Conservation (phyloP, 179 eudicot species). For the Actinidia arguta region DNA sequence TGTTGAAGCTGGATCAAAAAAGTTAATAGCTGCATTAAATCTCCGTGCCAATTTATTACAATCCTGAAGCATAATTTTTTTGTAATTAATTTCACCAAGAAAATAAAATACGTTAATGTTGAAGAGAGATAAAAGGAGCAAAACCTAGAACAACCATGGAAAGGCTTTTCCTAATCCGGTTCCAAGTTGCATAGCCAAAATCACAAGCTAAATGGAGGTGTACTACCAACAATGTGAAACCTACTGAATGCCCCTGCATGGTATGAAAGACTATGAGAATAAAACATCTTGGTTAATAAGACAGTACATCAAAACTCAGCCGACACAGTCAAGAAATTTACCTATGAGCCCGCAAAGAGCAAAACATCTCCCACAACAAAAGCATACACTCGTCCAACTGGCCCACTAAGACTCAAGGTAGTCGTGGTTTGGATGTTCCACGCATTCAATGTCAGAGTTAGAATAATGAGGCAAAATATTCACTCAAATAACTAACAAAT, state of each 20-base stretch:
- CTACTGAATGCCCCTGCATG: neutral
- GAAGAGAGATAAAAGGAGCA: neutral
- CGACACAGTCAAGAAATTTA: constrained; percentile 28
- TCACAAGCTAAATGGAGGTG: neutral
- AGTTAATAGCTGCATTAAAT: constrained; percentile 67
- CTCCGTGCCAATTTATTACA: constrained; percentile 92
- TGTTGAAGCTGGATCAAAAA: constrained; percentile 94
- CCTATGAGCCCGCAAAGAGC: constrained; percentile 93
- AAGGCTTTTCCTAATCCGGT: neutral
- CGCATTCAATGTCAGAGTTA: constrained; percentile 55
- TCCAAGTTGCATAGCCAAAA: neutral
- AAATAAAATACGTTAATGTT: neutral
- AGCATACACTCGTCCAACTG: constrained; percentile 90
- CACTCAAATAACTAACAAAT: neutral
- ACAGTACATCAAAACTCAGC: too few relatives aligned
- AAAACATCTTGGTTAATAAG: neutral
- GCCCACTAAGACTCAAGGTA: constrained; percentile 84
- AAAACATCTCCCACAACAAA: constrained; percentile 87
- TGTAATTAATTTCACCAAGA: neutral
- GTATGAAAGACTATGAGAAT: neutral
- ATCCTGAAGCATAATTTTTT: constrained; percentile 54
- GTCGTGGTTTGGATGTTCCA: constrained; percentile 76
- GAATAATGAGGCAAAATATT: neutral
- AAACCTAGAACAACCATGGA: neutral
- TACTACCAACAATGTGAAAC: neutral